Evolutionary conservation across 352 stramenopile genomes (phyloP).

Genomic region (Globisporangium ultimum): DNA sequence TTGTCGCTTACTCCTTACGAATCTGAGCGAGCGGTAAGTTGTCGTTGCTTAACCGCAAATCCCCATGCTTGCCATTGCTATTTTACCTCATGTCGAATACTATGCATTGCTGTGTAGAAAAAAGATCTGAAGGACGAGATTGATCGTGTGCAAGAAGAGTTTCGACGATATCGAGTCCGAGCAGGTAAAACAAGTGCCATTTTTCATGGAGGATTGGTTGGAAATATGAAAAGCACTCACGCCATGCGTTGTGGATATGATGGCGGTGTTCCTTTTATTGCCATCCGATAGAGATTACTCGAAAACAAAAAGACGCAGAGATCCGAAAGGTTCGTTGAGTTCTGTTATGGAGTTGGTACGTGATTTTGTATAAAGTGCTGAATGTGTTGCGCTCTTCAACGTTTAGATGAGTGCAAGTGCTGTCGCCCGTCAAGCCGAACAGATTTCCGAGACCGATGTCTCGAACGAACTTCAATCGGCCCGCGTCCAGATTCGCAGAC

Average conservation of each 20-base stretch:
- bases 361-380: no score
- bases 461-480: conserved; percentile 65
- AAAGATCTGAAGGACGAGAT: conserved; percentile 80
- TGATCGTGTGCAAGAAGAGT: conserved; percentile 84
- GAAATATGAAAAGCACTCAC: no score
- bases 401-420: conserved; percentile 77
- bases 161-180: conserved; percentile 81
- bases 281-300: conserved; percentile 59
- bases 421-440: conserved; percentile 68
- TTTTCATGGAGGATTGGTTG: no score
- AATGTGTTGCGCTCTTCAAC: no score
- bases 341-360: background rate
- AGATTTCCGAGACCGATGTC: conserved; percentile 77
- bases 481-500: conserved; percentile 64
- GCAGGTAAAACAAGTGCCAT: conserved; percentile 29
- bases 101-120: conserved; percentile 37
- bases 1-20: conserved; percentile 72
- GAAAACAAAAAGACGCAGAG: conserved; percentile 88
- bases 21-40: conserved; percentile 64
- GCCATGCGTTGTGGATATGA: background rate
- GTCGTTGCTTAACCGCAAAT: background rate
- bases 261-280: background rate
- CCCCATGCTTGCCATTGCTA: background rate
- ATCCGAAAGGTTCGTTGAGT: conserved; percentile 67
- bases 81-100: conserved; percentile 1